Conservation (phyloP, 495 filamentous ascomycete species). For the Acidomyces sp. region DNA sequence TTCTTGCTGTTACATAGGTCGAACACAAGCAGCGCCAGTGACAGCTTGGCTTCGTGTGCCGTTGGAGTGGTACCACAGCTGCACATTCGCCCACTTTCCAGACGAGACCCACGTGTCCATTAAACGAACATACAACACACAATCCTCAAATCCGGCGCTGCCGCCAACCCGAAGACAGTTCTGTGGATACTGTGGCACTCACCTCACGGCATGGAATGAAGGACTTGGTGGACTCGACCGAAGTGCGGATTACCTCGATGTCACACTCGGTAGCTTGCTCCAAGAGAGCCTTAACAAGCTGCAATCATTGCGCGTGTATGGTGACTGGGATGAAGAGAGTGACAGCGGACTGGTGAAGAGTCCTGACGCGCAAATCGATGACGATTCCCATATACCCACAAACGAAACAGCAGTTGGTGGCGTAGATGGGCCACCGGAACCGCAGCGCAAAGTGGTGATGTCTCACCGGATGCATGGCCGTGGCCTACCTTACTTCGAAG, state of each 20-base stretch:
- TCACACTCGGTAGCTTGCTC: conserved; percentile 59
- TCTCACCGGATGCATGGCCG: conserved; percentile 29
- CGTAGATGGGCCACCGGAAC: not conserved
- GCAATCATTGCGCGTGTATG: conserved; percentile 50
- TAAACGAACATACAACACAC: conserved; percentile 46
- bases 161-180: conserved; percentile 50
- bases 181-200: conserved; percentile 82
- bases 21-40: conserved; percentile 53
- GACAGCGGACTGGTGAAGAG: conserved; percentile 13
- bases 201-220: conserved; percentile 69
- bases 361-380: not conserved
- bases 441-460: conserved; percentile 3
- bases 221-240: conserved; percentile 36
- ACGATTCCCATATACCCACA: not conserved
- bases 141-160: conserved; percentile 34
- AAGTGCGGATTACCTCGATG: conserved; percentile 51
- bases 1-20: conserved; percentile 34
- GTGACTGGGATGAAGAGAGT: conserved; percentile 26
- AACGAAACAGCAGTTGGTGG: conserved; percentile 2
- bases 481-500: conserved; percentile 73
- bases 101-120: conserved; percentile 66
- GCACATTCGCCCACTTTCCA: conserved; percentile 56
- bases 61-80: conserved; percentile 57
- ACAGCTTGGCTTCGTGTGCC: conserved; percentile 72
- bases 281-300: conserved; percentile 52